Percentiles rank a stretch among this genome's conserved stretches.
These are phyloP conservation scores for Theobroma cacao DNA, from an alignment of 345 rosid species.

Conservation along the genomic window DNA sequence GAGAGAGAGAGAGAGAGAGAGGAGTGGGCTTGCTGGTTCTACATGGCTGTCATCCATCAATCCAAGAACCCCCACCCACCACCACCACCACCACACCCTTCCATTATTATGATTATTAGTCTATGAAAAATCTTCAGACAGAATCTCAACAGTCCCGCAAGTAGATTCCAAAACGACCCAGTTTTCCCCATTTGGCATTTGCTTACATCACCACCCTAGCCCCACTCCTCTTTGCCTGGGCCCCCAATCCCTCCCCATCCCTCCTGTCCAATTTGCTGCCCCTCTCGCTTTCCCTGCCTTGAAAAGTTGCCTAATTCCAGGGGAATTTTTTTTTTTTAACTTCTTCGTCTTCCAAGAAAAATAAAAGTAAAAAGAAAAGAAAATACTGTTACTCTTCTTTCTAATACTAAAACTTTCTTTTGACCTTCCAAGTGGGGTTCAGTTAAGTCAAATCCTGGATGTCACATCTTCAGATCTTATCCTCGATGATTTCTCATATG, in stretches of 20 bases:
- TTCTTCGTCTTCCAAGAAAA: not conserved
- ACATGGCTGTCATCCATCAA: conserved; percentile 20
- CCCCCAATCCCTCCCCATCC: not conserved
- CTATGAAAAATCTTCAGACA: conserved; percentile 36
- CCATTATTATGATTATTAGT: conserved; percentile 18
- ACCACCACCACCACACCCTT: conserved; percentile 10
- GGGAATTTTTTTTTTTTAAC: not conserved
- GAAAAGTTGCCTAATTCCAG: conserved; percentile 19
- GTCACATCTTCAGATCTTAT: conserved; percentile 55
- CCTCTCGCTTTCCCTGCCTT: conserved; percentile 3
- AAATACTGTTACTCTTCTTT: not conserved
- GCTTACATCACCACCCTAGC: conserved; percentile 12
- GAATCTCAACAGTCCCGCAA: conserved; percentile 45
- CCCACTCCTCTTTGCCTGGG: not conserved
- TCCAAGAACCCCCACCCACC: conserved; percentile 20
- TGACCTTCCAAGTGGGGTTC: conserved; percentile 14
- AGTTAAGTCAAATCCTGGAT: conserved; percentile 35
- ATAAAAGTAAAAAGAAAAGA: not conserved
- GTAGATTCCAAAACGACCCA: conserved; percentile 24
- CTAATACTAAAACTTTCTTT: not conserved
- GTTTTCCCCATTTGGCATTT: conserved; percentile 7
- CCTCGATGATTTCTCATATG: conserved; percentile 60
- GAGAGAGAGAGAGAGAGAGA: not conserved
- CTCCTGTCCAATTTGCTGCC: not conserved
- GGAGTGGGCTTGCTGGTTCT: conserved; percentile 14